Percentiles rank a stretch among this genome's conserved stretches.
phyloP scores from a whole-genome alignment of 768 basidiomycete species.

The Tulasnella sp. region DNA sequence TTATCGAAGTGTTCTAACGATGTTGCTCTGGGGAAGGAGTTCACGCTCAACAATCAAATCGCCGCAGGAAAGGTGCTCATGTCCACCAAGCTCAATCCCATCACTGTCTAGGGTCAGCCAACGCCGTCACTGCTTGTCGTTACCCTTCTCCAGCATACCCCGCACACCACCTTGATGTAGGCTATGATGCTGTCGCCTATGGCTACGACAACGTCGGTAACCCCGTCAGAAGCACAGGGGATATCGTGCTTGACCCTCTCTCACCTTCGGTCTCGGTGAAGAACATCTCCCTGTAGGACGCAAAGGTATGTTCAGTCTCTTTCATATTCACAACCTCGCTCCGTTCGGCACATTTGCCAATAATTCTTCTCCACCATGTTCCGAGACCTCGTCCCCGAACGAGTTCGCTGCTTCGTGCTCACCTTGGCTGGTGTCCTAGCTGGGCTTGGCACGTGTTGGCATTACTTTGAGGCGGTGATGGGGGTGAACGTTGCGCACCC shows the following conservation, averaged over 20 bases:
- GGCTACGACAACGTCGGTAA: not conserved
- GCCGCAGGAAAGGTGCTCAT: not conserved
- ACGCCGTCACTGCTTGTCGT: not conserved
- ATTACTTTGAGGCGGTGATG: too few relatives aligned
- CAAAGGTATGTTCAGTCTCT: not conserved
- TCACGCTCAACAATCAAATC: not conserved
- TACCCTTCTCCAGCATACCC: not conserved
- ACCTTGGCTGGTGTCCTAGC: too few relatives aligned
- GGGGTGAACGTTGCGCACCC: too few relatives aligned
- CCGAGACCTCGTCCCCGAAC: too few relatives aligned
- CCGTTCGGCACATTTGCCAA: too few relatives aligned
- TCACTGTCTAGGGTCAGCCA: not conserved
- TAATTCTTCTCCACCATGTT: not conserved
- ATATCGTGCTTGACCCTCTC: not conserved
- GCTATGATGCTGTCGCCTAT: not conserved
- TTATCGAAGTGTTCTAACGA: not conserved
- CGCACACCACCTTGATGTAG: not conserved
- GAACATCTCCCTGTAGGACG: not conserved
- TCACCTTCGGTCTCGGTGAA: not conserved
- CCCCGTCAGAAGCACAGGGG: not conserved
- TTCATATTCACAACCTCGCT: too few relatives aligned
- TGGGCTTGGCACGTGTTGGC: too few relatives aligned
- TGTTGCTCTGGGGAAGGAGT: not conserved
- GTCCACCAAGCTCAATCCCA: not conserved
- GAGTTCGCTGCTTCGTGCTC: too few relatives aligned